phyloP scores from a whole-genome alignment of 139 green algal genomes.

The Axilococcus clingmanii region DNA sequence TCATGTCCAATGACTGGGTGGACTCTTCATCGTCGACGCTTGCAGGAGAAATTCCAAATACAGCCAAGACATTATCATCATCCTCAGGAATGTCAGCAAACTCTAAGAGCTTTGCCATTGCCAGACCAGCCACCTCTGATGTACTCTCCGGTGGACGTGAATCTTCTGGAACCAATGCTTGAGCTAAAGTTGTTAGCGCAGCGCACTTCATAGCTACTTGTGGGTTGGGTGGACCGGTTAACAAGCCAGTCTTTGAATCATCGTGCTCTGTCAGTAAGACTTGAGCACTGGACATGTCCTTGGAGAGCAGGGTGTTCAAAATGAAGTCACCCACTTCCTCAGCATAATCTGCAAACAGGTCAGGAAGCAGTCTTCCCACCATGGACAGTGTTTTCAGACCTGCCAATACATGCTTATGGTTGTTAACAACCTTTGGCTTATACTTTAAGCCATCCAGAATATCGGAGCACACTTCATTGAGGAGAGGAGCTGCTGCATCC shows the following conservation, averaged over 20 bases:
- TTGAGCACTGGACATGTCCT: constrained; percentile 5
- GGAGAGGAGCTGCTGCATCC: constrained; percentile 1
- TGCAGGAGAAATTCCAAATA: too few relatives aligned
- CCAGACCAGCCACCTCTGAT: too few relatives aligned
- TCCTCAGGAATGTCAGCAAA: too few relatives aligned
- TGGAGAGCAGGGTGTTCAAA: constrained; percentile 9
- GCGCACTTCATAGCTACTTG: constrained; percentile 32
- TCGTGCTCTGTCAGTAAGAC: background rate
- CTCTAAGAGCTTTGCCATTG: too few relatives aligned
- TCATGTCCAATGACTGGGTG: too few relatives aligned
- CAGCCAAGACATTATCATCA: too few relatives aligned
- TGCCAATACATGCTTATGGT: constrained; percentile 5
- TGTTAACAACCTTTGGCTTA: background rate
- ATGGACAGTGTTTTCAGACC: constrained; percentile 30
- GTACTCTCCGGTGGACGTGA: too few relatives aligned
- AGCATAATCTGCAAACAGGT: constrained; percentile 25
- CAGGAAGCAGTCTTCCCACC: constrained; percentile 21
- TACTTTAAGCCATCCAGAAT: constrained; percentile 18
- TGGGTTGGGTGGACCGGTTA: constrained; percentile 12
- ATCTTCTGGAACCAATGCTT: constrained; percentile 25
- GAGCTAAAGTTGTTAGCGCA: constrained; percentile 35
- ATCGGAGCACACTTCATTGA: constrained; percentile 22
- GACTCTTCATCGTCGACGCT: too few relatives aligned
- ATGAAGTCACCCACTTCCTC: constrained; percentile 22
- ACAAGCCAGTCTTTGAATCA: background rate